Evolutionary conservation across 805 yeast species (phyloP).

Genomic region (Lipomyces lipofer): DNA sequence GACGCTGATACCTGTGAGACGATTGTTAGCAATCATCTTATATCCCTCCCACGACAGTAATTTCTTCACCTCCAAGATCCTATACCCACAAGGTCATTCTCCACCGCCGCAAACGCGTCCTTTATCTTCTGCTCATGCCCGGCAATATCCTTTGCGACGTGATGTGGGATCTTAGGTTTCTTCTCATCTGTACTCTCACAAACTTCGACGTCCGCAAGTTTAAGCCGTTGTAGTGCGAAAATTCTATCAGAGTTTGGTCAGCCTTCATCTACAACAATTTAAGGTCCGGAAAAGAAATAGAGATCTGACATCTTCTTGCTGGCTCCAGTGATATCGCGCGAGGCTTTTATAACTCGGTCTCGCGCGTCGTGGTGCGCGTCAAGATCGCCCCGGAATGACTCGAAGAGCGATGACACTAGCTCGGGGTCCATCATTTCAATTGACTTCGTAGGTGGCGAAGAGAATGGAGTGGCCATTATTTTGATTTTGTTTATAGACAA

Average conservation of each 20-base stretch:
- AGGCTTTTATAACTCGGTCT: slow-evolving; percentile 41
- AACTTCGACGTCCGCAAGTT: not conserved
- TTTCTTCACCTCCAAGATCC: slow-evolving; percentile 10
- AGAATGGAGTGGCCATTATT: no score
- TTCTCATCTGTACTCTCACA: not conserved
- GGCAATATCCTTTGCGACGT: slow-evolving; percentile 6
- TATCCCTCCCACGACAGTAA: not conserved
- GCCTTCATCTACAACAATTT: no score
- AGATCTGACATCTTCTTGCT: slow-evolving; percentile 42
- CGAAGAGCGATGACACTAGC: not conserved
- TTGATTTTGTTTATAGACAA: no score
- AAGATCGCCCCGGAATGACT: slow-evolving; percentile 14
- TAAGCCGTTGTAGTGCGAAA: slow-evolving; percentile 35
- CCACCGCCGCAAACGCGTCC: not conserved
- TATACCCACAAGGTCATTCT: slow-evolving; percentile 3
- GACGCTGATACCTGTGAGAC: slow-evolving; percentile 6
- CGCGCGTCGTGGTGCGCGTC: slow-evolving; percentile 41
- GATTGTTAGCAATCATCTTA: not conserved
- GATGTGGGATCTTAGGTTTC: not conserved
- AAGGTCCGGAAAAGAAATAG: not conserved
- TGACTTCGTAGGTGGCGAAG: not conserved
- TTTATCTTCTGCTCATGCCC: slow-evolving; percentile 10
- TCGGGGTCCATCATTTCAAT: not conserved
- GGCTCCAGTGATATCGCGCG: slow-evolving; percentile 44
- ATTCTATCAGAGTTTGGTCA: no score